Base-by-base conservation (phyloP, 2,329 filamentous ascomycete genomes). In the Cryphonectria radicalis region DNA sequence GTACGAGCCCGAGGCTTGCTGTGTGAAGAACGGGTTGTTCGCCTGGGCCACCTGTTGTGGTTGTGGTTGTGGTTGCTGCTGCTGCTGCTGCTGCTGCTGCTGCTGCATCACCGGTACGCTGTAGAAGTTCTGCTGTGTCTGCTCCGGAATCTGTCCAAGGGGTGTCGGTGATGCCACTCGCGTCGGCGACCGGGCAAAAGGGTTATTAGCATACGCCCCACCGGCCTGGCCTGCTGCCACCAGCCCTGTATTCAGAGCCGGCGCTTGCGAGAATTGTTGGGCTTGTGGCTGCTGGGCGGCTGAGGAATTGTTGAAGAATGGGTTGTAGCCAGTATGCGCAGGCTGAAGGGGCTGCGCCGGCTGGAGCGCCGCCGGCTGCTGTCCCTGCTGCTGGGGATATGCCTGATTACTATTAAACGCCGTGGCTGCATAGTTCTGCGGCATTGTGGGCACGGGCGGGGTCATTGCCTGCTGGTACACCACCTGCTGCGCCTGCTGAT, bases 131-230 rank as follows among this genome's bases (percentile, higher is more conserved):
- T 82, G 80, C 74, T 87, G 85, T 17, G 80, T 78, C 74, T 87
- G 85, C 74, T 88, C 86, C 0, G 85, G 85, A 55, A 88, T 88
- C 74, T 87, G 87, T 1, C 82, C 83, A 3, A 88, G 80, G 6
- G 67, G 57, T 6, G 80, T 78, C 17, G 85, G 85, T 13, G 85
- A 86, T 60, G 85, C 85, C 65, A 87, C 84, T 72, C 83, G 78
- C 3, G 83, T 86, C 4, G 85, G 86, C 19, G 86, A 87, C 66
- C 84, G 80, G 0, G 82, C 77, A 74, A 86, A 88, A 0, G 86
- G 86, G 70, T 88, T 88, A 75, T 81, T 84, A 17, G 76, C 79
- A 64, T 78, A 80, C 7, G 70, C 74, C 4, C 78, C 79, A n/a
- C 79, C 76, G 11, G 66, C 67, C 17, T 69, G 69, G 42, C 57